Conservation (phyloP, 495 filamentous ascomycete genomes). For the Cercophora sp. region DNA sequence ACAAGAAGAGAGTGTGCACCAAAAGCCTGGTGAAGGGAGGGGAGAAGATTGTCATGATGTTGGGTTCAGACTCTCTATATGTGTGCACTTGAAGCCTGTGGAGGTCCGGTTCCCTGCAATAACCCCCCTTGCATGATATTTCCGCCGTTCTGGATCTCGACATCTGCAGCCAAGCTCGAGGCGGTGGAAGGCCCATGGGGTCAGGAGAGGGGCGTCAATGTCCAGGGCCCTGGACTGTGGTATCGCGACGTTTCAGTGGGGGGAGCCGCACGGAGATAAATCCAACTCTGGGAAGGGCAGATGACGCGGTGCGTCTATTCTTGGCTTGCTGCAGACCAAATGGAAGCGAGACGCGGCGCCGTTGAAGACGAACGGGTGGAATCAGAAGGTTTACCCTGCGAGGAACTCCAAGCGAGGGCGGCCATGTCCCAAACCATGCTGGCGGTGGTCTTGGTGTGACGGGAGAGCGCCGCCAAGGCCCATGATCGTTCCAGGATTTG, state of each 20-base stretch:
- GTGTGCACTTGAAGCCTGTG: not conserved
- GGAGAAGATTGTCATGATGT: not conserved
- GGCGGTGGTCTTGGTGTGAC: not conserved
- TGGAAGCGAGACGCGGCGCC: not conserved
- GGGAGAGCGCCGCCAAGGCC: not conserved
- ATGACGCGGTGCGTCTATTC: no score
- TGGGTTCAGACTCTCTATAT: not conserved
- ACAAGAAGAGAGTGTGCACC: constrained; percentile 17
- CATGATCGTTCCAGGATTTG: no score
- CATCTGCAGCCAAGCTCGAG: no score
- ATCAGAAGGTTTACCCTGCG: no score
- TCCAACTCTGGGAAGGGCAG: no score
- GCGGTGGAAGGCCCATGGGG: no score
- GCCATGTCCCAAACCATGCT: not conserved
- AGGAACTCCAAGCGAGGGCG: not conserved
- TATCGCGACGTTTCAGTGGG: no score
- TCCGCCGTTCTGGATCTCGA: no score
- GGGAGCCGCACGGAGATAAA: no score
- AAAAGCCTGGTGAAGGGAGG: constrained; percentile 4
- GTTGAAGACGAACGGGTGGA: not conserved
- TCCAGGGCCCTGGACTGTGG: no score
- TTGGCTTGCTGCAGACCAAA: not conserved
- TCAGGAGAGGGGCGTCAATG: no score
- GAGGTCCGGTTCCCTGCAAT: not conserved
- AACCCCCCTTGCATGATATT: no score